Percentiles rank a stretch among this genome's conserved stretches.
Conservation (phyloP, 2,329 filamentous ascomycete species). For the Colletotrichum navitas region DNA sequence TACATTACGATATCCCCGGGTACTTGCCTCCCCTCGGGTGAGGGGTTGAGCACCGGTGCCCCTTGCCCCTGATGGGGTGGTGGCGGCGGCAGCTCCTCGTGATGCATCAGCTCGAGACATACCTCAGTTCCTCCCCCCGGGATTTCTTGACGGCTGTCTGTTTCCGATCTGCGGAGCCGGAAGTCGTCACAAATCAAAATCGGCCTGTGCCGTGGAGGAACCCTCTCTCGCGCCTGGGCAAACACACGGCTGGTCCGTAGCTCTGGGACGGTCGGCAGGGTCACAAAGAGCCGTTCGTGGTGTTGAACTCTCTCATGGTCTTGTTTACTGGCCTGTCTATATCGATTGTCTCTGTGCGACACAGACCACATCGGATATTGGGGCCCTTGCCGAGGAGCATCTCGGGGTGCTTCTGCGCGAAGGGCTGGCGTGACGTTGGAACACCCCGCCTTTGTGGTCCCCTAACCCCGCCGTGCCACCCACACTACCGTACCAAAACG, state of each 20-base stretch:
- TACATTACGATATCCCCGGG: neutral
- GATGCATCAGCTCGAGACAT: neutral
- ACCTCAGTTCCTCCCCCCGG: neutral
- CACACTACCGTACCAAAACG: slow-evolving; percentile 11
- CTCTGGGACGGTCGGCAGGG: neutral
- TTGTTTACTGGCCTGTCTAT: neutral
- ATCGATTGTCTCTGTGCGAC: neutral
- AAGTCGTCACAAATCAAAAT: neutral
- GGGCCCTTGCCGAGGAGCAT: neutral
- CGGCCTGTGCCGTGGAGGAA: neutral
- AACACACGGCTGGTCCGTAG: slow-evolving; percentile 15
- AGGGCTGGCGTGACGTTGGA: slow-evolving; percentile 1
- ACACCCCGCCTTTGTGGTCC: slow-evolving; percentile 26
- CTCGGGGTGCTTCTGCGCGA: neutral
- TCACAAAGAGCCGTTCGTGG: neutral
- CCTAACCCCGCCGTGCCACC: slow-evolving; percentile 26
- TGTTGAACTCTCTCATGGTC: neutral
- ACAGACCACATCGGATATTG: neutral
- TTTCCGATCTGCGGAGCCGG: neutral
- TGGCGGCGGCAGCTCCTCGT: neutral
- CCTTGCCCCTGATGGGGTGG: no score
- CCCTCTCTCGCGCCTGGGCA: neutral
- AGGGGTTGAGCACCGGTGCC: neutral
- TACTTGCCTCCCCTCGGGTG: neutral
- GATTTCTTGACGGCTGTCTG: neutral